Evolutionary conservation across 2,329 filamentous ascomycete species (phyloP).

Genomic region (Colletotrichum zoysiae): DNA sequence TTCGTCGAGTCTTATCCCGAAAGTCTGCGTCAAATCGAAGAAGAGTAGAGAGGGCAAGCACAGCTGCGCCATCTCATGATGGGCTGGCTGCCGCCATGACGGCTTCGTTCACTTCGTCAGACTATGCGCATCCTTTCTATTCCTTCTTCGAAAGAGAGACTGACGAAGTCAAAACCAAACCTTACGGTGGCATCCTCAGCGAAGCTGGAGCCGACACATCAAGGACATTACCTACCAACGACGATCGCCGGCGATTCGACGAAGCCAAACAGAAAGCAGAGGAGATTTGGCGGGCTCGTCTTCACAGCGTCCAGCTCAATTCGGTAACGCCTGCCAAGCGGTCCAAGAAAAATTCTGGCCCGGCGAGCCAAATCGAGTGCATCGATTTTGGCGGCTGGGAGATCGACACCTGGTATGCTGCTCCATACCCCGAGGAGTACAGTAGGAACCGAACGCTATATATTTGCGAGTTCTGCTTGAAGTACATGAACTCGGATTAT

Average conservation of each 20-base stretch:
- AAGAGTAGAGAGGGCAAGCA: constrained; percentile 54
- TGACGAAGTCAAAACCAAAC: constrained; percentile 91
- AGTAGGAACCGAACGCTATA: constrained; percentile 96
- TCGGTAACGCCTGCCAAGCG: constrained; percentile 73
- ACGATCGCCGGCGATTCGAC: constrained; percentile 89
- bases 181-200: constrained; percentile 92
- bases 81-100: constrained; percentile 38
- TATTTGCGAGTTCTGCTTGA: constrained; percentile 98
- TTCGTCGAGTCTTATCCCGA: constrained; percentile 71
- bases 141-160: constrained; percentile 90
- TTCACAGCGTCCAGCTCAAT: constrained; percentile 71
- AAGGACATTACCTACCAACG: constrained; percentile 83
- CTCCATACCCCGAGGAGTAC: constrained; percentile 98
- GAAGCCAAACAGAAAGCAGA: constrained; percentile 91
- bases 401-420: constrained; percentile 99
- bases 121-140: constrained; percentile 83
- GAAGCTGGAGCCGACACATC: constrained; percentile 93
- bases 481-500: constrained; percentile 99
- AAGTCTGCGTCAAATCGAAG: constrained; percentile 67
- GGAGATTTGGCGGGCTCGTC: constrained; percentile 85
- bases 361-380: constrained; percentile 96
- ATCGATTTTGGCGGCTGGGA: constrained; percentile 98
- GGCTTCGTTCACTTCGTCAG: constrained; percentile 52
- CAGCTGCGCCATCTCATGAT: constrained; percentile 46
- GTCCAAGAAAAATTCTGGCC: constrained; percentile 81